Base-by-base conservation (phyloP, 1,139 yeast species). In the Pichia kudriavzevii region DNA sequence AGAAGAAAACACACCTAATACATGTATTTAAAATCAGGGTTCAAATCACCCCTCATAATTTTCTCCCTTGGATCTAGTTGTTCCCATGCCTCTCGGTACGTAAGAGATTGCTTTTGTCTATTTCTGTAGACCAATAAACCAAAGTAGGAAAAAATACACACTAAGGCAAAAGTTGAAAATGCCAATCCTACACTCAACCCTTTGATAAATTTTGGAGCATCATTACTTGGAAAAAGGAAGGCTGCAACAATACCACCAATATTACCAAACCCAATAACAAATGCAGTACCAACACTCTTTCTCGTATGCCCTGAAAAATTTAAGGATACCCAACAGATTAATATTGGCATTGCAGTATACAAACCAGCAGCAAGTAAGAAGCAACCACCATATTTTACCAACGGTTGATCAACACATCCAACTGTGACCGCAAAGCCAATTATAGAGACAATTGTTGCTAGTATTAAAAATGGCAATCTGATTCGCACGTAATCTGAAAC, bases 171-270 rank as follows among this genome's bases (percentile, higher is more conserved):
- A 2, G 64, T 60, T 20, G 76, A 76, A 31, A 74, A 56, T 28
- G 73, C 67, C 32, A 82, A 58, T 35, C 75, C 60, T 17, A 66
- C 62, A 30, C 61, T 51, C 38, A 79, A 62, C 34, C 87, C 88
- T 21, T 68, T 73, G 22, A 51, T 63, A 57, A 72, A 79, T 22
- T 56, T 61, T 14, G 85, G 85, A 22, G 81, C 70, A 44, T 76
- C 83, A 31, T 58, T 56, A 24, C 67, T 49, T 34, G 75, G 63
- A 61, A 74, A 79, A 19, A 77, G 61, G 50, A 67, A 79, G 2
- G 87, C 74, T 11, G 88, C 65, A 43, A 81, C 71, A 51, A 81
- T 81, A 50, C 91, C 93, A 43, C 93, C 93, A 52, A 79, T 77
- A 58, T 82, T 81, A 44, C 91, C 93, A 53, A 80, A 79, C 2